These are phyloP conservation scores for Gossypium gossypioides DNA, from an alignment of 441 rosid species.

Conservation along the genomic window DNA sequence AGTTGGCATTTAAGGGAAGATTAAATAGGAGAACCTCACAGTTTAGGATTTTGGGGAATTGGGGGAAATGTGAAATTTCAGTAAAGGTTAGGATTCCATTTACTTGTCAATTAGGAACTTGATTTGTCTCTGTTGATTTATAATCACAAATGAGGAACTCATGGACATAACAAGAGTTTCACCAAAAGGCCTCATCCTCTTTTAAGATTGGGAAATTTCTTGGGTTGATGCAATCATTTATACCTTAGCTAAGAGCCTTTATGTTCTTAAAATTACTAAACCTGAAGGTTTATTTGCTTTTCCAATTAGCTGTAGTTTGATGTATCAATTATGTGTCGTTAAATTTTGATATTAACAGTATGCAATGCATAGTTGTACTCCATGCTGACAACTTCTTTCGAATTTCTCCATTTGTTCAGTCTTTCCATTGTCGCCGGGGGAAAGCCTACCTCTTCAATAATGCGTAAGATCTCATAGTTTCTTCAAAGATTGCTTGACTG, in stretches of 20 bases:
- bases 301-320: background rate
- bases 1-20: background rate
- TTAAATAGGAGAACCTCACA: background rate
- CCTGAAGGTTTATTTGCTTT: background rate
- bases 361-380: background rate
- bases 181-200: background rate
- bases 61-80: too few relatives aligned
- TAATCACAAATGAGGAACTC: background rate
- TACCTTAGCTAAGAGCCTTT: background rate
- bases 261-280: background rate
- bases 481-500: background rate
- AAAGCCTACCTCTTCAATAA: conserved; percentile 85
- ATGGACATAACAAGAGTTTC: background rate
- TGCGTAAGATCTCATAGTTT: conserved; percentile 41
- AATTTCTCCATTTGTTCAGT: conserved; percentile 28
- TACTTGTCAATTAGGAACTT: background rate
- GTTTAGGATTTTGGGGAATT: background rate
- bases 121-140: background rate
- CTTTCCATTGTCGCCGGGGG: conserved; percentile 65
- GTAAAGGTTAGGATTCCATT: background rate
- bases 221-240: background rate
- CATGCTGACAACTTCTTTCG: background rate
- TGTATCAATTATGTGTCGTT: background rate
- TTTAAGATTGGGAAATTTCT: background rate
- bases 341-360: background rate